phyloP scores from a whole-genome alignment of 2,329 filamentous ascomycete genomes.

The Amphichorda felina region DNA sequence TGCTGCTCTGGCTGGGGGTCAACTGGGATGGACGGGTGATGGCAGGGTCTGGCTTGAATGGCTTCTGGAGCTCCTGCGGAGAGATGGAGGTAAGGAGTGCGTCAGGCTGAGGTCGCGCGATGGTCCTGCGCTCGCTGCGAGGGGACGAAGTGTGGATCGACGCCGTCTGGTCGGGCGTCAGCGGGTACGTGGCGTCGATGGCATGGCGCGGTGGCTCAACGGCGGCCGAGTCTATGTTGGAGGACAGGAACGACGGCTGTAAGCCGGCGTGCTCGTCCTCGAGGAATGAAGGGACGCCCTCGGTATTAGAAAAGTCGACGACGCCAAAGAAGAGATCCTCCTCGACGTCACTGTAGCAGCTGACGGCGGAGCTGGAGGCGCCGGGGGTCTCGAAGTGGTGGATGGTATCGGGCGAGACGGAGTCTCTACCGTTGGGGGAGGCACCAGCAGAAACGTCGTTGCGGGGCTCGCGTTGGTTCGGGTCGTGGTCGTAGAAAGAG shows the following conservation, averaged over 20 bases:
- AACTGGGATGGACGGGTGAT: conserved; percentile 22
- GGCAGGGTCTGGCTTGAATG: conserved; percentile 20
- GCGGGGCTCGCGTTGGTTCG: conserved; percentile 2
- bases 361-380: conserved; percentile 33
- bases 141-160: conserved; percentile 34
- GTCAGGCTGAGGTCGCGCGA: conserved; percentile 10
- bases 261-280: conserved; percentile 17
- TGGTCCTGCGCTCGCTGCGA: conserved; percentile 17
- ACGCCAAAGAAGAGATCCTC: conserved; percentile 40
- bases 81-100: conserved; percentile 23
- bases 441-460: conserved; percentile 17
- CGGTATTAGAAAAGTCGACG: conserved; percentile 21
- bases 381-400: conserved; percentile 31
- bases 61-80: conserved; percentile 27
- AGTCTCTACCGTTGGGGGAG: conserved; percentile 23
- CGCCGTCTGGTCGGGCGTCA: conserved; percentile 40
- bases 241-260: conserved; percentile 8
- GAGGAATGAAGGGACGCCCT: conserved; percentile 32
- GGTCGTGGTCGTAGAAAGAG: conserved; percentile 4
- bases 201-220: conserved; percentile 10
- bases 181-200: conserved; percentile 23
- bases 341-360: conserved; percentile 32
- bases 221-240: conserved; percentile 3
- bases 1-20: conserved; percentile 37
- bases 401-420: conserved; percentile 13